These are phyloP conservation scores for Lanzia echinophila DNA, from an alignment of 2,329 filamentous ascomycete species.

Conservation along the genomic window DNA sequence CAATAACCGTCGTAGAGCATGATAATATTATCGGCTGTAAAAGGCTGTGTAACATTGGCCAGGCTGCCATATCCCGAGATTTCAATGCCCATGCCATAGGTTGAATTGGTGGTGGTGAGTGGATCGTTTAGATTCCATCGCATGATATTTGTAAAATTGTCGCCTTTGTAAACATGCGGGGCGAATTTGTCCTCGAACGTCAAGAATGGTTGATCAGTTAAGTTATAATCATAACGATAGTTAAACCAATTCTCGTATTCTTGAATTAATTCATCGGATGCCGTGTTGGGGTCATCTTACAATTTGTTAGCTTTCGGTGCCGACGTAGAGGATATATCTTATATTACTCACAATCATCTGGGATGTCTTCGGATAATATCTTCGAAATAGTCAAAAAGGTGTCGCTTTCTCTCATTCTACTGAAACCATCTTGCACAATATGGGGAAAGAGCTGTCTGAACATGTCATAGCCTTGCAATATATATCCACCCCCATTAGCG, in stretches of 20 bases:
- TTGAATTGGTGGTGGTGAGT: constrained; percentile 19
- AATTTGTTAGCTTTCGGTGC: background rate
- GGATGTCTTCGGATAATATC: constrained; percentile 17
- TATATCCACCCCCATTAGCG: constrained; percentile 51
- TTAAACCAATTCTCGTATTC: constrained; percentile 23
- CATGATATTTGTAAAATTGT: constrained; percentile 21
- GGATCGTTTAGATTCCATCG: constrained; percentile 26
- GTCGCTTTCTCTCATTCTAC: constrained; percentile 23
- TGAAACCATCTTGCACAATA: constrained; percentile 26
- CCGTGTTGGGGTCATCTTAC: constrained; percentile 19
- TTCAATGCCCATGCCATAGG: constrained; percentile 25
- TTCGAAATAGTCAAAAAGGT: constrained; percentile 17
- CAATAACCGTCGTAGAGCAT: constrained; percentile 46
- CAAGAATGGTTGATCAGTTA: constrained; percentile 21
- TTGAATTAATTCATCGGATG: constrained; percentile 16
- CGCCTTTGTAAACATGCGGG: constrained; percentile 18
- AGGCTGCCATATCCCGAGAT: constrained; percentile 30
- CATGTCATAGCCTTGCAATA: constrained; percentile 41
- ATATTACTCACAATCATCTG: constrained; percentile 14
- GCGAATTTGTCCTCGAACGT: constrained; percentile 24
- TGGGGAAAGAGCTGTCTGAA: constrained; percentile 38
- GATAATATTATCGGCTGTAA: constrained; percentile 36
- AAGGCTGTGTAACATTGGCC: constrained; percentile 30
- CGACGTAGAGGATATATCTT: background rate
- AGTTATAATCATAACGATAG: constrained; percentile 24